A percentile compares a stretch with the other conserved stretches of the same genome.
phyloP scores from a whole-genome alignment of 805 yeast species.

The Candida arabinofermentans region DNA sequence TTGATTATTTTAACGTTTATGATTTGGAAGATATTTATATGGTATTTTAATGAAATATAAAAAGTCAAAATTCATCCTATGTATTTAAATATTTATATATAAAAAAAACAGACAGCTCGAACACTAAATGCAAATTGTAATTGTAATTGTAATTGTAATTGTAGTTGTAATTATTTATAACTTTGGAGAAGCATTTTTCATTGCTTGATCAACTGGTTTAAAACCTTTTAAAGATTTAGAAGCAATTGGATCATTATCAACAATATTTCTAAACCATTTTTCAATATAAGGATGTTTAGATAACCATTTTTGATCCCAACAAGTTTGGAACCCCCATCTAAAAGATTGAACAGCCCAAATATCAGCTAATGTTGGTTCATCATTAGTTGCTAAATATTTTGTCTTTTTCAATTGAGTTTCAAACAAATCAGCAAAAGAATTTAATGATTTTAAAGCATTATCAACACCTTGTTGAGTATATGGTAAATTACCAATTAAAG shows the following conservation, averaged over 20 bases:
- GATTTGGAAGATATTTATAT: slow-evolving; percentile 8
- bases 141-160: neutral
- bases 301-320: slow-evolving; percentile 45
- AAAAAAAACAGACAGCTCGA: neutral
- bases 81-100: neutral
- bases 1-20: slow-evolving; percentile 1
- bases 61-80: neutral
- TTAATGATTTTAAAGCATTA: slow-evolving; percentile 9
- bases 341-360: slow-evolving; percentile 32
- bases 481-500: slow-evolving; percentile 56
- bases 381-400: slow-evolving; percentile 16
- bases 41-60: slow-evolving; percentile 19
- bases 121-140: neutral
- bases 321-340: slow-evolving; percentile 38
- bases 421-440: slow-evolving; percentile 11
- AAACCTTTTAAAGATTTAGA: slow-evolving; percentile 15
- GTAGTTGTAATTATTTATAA: neutral
- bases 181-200: slow-evolving; percentile 11
- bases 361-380: slow-evolving; percentile 35
- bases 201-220: slow-evolving; percentile 11
- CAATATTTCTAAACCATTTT: slow-evolving; percentile 48
- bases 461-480: slow-evolving; percentile 56
- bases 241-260: slow-evolving; percentile 18
- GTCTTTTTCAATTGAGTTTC: slow-evolving; percentile 32
- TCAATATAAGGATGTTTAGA: slow-evolving; percentile 38